phyloP scores from a whole-genome alignment of 257 asterid species.

The Solanum chilense region DNA sequence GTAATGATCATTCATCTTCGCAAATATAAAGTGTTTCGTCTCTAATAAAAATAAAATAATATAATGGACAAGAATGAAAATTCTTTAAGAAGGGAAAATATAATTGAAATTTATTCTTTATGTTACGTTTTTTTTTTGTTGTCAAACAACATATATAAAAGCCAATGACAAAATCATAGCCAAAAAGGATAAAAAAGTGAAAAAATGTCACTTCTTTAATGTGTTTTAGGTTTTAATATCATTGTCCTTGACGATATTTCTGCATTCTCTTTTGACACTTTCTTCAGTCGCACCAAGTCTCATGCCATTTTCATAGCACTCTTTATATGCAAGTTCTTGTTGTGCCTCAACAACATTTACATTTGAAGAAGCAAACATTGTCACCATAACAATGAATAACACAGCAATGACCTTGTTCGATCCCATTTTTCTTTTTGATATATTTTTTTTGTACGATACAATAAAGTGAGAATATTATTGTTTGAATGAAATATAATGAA shows the following conservation, averaged over 20 bases:
- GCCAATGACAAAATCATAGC: background rate
- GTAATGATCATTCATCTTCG: background rate
- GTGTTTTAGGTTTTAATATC: background rate
- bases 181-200: background rate
- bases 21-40: background rate
- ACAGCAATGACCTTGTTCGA: background rate
- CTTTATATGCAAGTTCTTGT: background rate
- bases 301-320: background rate
- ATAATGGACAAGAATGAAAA: too few relatives aligned
- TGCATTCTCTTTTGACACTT: background rate
- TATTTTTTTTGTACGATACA: background rate
- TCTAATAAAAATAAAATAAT: background rate
- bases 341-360: background rate
- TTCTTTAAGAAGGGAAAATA: background rate
- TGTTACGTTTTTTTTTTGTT: background rate
- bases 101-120: background rate
- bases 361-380: background rate
- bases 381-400: background rate
- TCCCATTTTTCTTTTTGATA: background rate
- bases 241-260: background rate
- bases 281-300: background rate
- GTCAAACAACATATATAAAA: background rate
- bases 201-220: background rate
- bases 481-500: background rate
- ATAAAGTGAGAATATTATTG: background rate